Base-by-base conservation (phyloP, 192 early-diverging fungal species). In the Ambispora gerdemannii region DNA sequence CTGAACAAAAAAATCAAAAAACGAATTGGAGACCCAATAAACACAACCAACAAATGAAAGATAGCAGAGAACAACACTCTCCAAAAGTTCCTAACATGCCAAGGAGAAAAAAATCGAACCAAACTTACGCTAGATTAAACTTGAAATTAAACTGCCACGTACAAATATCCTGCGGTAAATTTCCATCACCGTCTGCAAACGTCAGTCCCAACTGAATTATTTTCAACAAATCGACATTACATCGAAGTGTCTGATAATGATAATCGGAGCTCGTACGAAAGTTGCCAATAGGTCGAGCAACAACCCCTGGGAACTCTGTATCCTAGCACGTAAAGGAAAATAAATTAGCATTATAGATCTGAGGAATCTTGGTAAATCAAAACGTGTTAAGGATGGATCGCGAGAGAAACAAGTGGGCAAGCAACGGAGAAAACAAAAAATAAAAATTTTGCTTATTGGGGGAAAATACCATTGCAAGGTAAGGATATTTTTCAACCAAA, bases 81-180 rank as follows among this genome's bases (percentile, higher is more conserved):
- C n/a, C n/a, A n/a, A n/a, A n/a, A n/a, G n/a, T n/a, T n/a, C n/a
- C n/a, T n/a, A n/a, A n/a, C n/a, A n/a, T n/a, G n/a, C n/a, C n/a
- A n/a, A n/a, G n/a, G n/a, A 3, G 31, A 22, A 49, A 20, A 72
- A 51, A 22, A 72, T 33, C 10, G 31, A 15, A 56, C 20, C 4
- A 20, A 56, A 56, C 82, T 75, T 77, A 93, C 91, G 78, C 81
- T 53, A 99, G 75, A 74, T 88, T 93, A 75, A 99, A 99, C 75
- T 91, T 94, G 84, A 99, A 99, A 85, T 99, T 98, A 81, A 99
- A 99, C 81, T 99, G 97, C 95, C 96, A 99, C 30, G 94, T 95
- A 76, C 91, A 92, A 15, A 86, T 88, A 66, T 90, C 92, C 50
- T 86, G 85, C 50, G 97, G 93, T 25, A 88, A 74, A 38, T 93